Evolutionary conservation across 139 green algal species (phyloP), one percentile per base, ranked within the genome.

Genomic region (Tetraselmis striata): DNA sequence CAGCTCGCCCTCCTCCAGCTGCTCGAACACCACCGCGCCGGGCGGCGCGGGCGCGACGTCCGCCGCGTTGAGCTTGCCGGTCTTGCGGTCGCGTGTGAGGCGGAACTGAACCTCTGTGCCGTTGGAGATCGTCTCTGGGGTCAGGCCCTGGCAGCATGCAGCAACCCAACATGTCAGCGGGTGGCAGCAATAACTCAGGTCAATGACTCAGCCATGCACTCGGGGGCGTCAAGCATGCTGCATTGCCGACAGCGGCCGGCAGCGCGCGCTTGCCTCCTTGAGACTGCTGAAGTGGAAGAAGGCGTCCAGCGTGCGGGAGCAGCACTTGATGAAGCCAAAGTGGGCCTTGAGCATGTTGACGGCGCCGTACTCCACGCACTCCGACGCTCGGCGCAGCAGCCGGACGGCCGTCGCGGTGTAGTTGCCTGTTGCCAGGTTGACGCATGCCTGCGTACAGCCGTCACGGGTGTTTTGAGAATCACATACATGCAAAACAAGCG

Each of bases 251-350:
- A n/a, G n/a, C n/a, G n/a, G n/a, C n/a, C n/a, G n/a, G n/a, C n/a
- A n/a, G n/a, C n/a, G n/a, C n/a, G n/a, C n/a, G n/a, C 29, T 25
- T 18, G 18, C 45, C 45, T 67, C 11, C 45, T 67, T 5, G 11
- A 79, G 29, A 79, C 29, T 79, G 29, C 76, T 79, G 11, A 79
- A 22, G 22, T 79, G 76, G 76, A 79, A 79, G 18, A 79, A 79
- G 18, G 18, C 18, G 76, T 79, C 76, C 11, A 45, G 29, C 5
- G 29, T 22, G 11, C 29, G 29, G 11, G 29, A 45, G 29, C 29
- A 31, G 29, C 76, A 79, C 18, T 79, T 79, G 18, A 79, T 79
- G 76, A 79, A 79, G 29, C 76, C 76, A 79, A 79, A 79, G 22
- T 79, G 5, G 5, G 22, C 22, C 76, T 79, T 79, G 5, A 79